Evolutionary conservation across 495 filamentous ascomycete species (phyloP), one percentile per base, ranked within the genome.

Genomic region (Neurospora terricola): DNA sequence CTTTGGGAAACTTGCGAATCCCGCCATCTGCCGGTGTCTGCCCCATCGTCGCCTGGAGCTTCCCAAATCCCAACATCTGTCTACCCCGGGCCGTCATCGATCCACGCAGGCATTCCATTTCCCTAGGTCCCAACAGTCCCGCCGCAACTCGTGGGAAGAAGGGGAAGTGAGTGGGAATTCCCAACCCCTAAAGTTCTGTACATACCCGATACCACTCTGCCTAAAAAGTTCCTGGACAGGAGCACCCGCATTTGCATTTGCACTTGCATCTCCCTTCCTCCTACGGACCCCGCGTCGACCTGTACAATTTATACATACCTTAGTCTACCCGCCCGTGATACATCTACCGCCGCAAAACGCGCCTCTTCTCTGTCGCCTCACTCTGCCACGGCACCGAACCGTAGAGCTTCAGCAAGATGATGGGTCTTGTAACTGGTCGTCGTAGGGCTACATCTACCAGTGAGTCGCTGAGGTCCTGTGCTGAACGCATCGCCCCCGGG

Each of bases 371-470:
- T 3, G 54, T 66, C 54, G 27, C 23, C 14, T 34, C 54, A 66
- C 12, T 66, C 27, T 66, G 27, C 7, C 30, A 36, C 54, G 54
- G 54, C 23, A 23, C 16, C 72, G 30, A 68, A 38, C 66, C 37
- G 48, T 27, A 43, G 14, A 21, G 54, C n/a, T 48, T 5, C 54
- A 66, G 8, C 27, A 76, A 40, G 11, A 82, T 81, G 78, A 80
- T 77, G 76, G 77, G 77, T 23, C 76, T 81, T 36, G 81, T 82
- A 38, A 69, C 79, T 10, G 78, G 77, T 59, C 81, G 81, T 69
- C 79, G 76, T n/a, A 70, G 81, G 73, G 77, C 81, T 62, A 79
- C 77, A 23, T 82, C 81, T 21, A 76, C 81, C 70, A 82, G 81
- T 82, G 78, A 78, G 81, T 80, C 45, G 72, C 54, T 62, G 71